Evolutionary conservation across 1,139 yeast species (phyloP), one percentile per base, ranked within the genome.

Genomic region (Yamadazyma siamensis): DNA sequence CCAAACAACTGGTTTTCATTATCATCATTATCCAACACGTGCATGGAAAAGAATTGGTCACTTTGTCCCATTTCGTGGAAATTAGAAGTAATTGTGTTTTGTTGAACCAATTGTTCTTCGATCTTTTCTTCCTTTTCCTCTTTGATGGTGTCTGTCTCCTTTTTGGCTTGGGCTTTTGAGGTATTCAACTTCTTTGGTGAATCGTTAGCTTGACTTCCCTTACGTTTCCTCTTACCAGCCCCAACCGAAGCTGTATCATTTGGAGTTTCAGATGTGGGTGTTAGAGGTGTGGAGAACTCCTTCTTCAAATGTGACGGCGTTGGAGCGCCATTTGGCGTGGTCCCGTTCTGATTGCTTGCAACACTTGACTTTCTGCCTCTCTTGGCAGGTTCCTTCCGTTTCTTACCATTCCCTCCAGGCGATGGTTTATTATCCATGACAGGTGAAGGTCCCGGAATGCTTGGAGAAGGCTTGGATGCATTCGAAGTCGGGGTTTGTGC

Each of bases 191-290:
- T 60, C 39, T 62, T 63, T 8, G 71, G 71, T 4, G 69, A 61
- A 5, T 63, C 71, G 10, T 43, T 37, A 6, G 40, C 32, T 13
- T 47, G 32, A 29, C 44, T 51, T 53, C 33, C 60, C 44, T 44
- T 61, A 45, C 36, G 44, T 26, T 32, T 39, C 29, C 31, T 36
- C 26, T 40, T 39, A 15, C 31, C 23, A 9, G 21, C 17, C 4
- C 20, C 28, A 13, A 18, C n/a, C 10, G 10, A 23, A 13, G 28
- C 41, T 15, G 34, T 35, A 16, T 56, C 60, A 29, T 42, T 45
- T 25, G 57, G 52, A 15, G 61, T 51, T 39, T 64, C 74, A 5
- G 70, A 60, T 2, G 69, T 59, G 9, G 73, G 73, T 0, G 74
- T 67, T 21, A 65, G 56, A 2, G 74, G 73, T 2, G 66, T 56